Evolutionary conservation across 2,329 filamentous ascomycete species (phyloP).

Genomic region (Exophiala sp.): DNA sequence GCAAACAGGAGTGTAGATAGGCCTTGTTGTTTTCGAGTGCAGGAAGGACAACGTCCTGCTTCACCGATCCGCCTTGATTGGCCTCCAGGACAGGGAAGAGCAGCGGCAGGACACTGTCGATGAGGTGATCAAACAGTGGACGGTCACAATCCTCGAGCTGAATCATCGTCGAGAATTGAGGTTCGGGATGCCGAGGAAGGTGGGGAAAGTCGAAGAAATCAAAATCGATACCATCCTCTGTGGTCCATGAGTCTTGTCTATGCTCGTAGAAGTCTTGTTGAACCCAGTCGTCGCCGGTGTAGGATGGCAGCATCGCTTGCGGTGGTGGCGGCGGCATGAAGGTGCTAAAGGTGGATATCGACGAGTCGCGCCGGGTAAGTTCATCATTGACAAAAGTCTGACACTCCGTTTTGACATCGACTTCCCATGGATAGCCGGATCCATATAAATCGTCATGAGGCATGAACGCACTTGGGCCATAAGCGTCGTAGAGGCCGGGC

Average conservation of each 20-base stretch:
- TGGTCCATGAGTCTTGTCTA: constrained; percentile 62
- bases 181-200: constrained; percentile 53
- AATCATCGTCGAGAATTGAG: constrained; percentile 49
- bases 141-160: constrained; percentile 86
- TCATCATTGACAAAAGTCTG: constrained; percentile 93
- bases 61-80: constrained; percentile 79
- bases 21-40: constrained; percentile 87
- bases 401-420: constrained; percentile 92
- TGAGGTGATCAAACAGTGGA: constrained; percentile 82
- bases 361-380: constrained; percentile 78
- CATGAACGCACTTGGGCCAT: constrained; percentile 49
- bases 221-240: constrained; percentile 64
- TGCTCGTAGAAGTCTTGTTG: constrained; percentile 50
- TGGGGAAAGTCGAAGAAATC: constrained; percentile 82
- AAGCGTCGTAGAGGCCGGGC: constrained; percentile 39
- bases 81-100: constrained; percentile 91
- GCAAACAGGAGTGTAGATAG: constrained; percentile 93
- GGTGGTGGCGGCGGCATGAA: constrained; percentile 72
- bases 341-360: constrained; percentile 89
- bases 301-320: constrained; percentile 62
- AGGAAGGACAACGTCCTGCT: constrained; percentile 78
- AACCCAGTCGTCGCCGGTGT: constrained; percentile 65
- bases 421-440: constrained; percentile 69
- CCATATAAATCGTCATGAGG: constrained; percentile 52
- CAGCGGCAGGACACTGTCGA: constrained; percentile 78